A percentile compares a stretch with the other conserved stretches of the same genome.
Evolutionary conservation across 2,329 filamentous ascomycete species (phyloP).

Genomic region (Ustilaginoidea virens): DNA sequence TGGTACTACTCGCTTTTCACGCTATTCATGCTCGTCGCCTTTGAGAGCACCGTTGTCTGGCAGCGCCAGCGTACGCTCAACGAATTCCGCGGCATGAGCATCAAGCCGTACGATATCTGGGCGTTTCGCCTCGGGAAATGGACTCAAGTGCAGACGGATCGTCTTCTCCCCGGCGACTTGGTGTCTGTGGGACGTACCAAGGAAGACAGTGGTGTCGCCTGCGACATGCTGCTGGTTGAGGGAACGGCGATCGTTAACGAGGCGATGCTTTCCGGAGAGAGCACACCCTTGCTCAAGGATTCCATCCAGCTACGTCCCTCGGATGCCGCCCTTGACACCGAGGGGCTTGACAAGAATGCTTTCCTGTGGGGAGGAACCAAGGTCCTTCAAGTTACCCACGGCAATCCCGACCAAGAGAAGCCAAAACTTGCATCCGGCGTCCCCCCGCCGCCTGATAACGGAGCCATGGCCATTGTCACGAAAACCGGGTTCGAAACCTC

Average conservation of each 20-base stretch:
- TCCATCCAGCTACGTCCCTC: conserved; percentile 80
- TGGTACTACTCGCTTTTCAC: conserved; percentile 99
- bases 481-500: conserved; percentile 99
- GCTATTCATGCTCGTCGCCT: conserved; percentile 92
- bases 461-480: conserved; percentile 82
- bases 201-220: conserved; percentile 92
- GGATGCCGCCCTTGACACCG: conserved; percentile 67
- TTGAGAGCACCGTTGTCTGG: conserved; percentile 98
- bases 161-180: conserved; percentile 81
- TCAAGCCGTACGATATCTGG: conserved; percentile 93
- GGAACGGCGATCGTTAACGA: conserved; percentile 97
- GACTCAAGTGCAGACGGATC: conserved; percentile 79
- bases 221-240: conserved; percentile 90
- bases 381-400: conserved; percentile 87
- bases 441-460: conserved; percentile 75
- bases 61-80: conserved; percentile 89
- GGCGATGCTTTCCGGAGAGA: conserved; percentile 97
- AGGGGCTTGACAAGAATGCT: conserved; percentile 89
- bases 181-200: conserved; percentile 88
- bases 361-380: conserved; percentile 97
- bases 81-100: conserved; percentile 98
- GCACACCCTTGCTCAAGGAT: conserved; percentile 90
- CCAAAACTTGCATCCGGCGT: conserved; percentile 62
- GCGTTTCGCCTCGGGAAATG: conserved; percentile 80
- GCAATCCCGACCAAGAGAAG: conserved; percentile 59